A percentile compares a stretch with the other conserved stretches of the same genome.
These are phyloP conservation scores for Solidago caesia DNA, from an alignment of 129 eudicot genomes.

Conservation along the genomic window DNA sequence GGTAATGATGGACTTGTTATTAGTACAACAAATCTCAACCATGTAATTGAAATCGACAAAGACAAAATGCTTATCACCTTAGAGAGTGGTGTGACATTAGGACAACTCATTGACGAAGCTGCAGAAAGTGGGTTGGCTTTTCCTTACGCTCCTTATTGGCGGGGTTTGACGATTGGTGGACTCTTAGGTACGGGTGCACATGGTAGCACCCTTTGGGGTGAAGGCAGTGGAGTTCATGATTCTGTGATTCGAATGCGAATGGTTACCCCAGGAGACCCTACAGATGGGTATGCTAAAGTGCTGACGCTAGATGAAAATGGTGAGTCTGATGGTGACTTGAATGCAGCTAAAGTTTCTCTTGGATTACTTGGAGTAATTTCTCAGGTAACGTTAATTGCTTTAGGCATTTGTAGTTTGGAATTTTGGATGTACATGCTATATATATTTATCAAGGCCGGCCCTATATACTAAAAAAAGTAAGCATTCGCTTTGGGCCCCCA, in stretches of 20 bases:
- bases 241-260: slow-evolving; percentile 54
- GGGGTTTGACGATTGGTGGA: slow-evolving; percentile 84
- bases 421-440: no score
- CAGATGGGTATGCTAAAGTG: slow-evolving; percentile 55
- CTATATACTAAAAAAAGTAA: no score
- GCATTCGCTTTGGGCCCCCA: no score
- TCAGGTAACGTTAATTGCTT: slow-evolving; percentile 36
- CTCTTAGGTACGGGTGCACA: slow-evolving; percentile 84
- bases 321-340: slow-evolving; percentile 35
- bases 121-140: slow-evolving; percentile 57
- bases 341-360: slow-evolving; percentile 62
- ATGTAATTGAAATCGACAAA: slow-evolving; percentile 31
- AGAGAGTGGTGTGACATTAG: slow-evolving; percentile 64
- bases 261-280: slow-evolving; percentile 46
- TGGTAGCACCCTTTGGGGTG: slow-evolving; percentile 81
- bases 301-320: slow-evolving; percentile 38
- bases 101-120: slow-evolving; percentile 61
- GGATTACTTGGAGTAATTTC: slow-evolving; percentile 71
- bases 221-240: slow-evolving; percentile 70
- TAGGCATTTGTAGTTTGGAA: no score
- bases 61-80: slow-evolving; percentile 40
- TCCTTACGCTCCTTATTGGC: slow-evolving; percentile 85
- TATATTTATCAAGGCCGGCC: no score
- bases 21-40: slow-evolving; percentile 62
- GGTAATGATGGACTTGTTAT: slow-evolving; percentile 65